These are phyloP conservation scores for Sideroxylon spinosum DNA, from an alignment of 179 eudicot genomes.

Conservation along the genomic window DNA sequence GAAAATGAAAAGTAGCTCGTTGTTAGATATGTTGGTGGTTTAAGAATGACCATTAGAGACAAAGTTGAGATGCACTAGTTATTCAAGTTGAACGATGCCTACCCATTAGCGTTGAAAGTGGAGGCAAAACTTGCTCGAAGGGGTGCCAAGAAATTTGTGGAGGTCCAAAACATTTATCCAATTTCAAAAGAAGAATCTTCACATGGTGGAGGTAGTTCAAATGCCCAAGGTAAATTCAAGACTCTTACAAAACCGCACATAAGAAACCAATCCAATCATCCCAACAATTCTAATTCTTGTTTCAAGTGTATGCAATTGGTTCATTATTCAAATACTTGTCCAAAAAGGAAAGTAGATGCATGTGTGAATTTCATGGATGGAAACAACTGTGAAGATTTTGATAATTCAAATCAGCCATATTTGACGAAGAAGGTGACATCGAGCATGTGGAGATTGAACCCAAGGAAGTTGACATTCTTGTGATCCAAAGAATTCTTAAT, in stretches of 20 bases:
- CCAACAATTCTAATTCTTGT: too few relatives aligned
- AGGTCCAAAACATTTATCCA: background rate
- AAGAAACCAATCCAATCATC: too few relatives aligned
- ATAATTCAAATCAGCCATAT: background rate
- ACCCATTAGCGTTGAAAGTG: too few relatives aligned
- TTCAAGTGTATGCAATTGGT: too few relatives aligned
- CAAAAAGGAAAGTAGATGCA: background rate
- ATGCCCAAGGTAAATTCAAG: background rate
- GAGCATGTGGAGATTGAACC: too few relatives aligned
- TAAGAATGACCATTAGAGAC: background rate
- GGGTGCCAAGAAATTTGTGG: background rate
- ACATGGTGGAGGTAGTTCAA: background rate
- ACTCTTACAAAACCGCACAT: background rate
- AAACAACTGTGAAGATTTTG: background rate
- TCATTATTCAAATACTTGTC: background rate
- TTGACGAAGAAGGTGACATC: background rate
- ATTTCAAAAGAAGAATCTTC: background rate
- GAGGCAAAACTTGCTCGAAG: too few relatives aligned
- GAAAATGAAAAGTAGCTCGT: too few relatives aligned
- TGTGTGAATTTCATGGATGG: background rate
- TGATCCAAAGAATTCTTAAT: too few relatives aligned
- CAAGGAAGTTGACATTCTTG: too few relatives aligned
- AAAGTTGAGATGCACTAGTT: background rate
- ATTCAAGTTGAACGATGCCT: too few relatives aligned
- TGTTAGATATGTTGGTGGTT: too few relatives aligned